Evolutionary conservation across 805 yeast genomes (phyloP), one percentile per base, ranked within the genome.

Genomic region (Kuraishia molischiana): DNA sequence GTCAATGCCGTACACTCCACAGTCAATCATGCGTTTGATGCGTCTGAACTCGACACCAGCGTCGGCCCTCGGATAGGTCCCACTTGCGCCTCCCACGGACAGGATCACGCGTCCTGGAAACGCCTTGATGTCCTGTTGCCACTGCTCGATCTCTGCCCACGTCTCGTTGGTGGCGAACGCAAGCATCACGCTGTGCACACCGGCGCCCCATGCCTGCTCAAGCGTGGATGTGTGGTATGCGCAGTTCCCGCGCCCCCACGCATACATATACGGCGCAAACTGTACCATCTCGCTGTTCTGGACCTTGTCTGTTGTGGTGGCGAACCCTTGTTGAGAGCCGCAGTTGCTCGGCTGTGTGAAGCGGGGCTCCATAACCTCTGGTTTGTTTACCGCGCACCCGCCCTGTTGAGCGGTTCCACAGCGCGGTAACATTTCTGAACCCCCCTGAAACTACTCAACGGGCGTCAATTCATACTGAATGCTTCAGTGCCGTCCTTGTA

Each of bases 61-160:
- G 1, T 44, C 19, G 3, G 24, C 35, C 4, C 45, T 38, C 9
- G 58, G 58, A 34, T 53, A 54, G 6, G 41, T 42, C 2, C 60
- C 58, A 11, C 34, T 28, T 9, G 60, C 59, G 6, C 62, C 62
- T 5, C 61, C 62, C 24, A 57, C 47, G 1, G 61, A 56, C 6
- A 57, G 36, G 14, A 44, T 50, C n/a, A 57, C 51, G 4, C 39
- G 35, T 1, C 51, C 53, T 4, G 39, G 30, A 30, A 44, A 45
- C 11, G 29, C n/a, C 9, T 20, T 22, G 5, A 53, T 47, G 24
- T 51, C 57, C 2, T 41, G 35, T 3, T 28, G 37, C 62, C 62
- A 57, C 13, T 38, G 32, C 19, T 28, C 40, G 24, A 57, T 45
- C 31, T 55, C 60, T 3, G 48, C 46, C 29, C 35, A 53, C 24